phyloP scores from a whole-genome alignment of 2,329 filamentous ascomycete genomes.

The Aspergillus uvarum region DNA sequence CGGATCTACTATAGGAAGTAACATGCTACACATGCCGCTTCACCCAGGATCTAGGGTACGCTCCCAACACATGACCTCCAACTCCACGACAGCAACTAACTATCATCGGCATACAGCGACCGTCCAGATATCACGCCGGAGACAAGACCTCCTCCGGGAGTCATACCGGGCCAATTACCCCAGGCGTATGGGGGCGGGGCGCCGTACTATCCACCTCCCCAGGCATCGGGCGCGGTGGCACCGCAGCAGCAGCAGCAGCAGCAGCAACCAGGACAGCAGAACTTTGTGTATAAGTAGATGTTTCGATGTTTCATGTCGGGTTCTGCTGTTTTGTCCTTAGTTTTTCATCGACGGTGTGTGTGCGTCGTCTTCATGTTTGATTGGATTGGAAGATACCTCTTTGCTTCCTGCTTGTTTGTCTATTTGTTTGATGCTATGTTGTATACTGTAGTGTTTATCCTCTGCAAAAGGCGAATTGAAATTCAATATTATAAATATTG shows the following conservation, averaged over 20 bases:
- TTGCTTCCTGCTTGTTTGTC: background rate
- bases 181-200: conserved; percentile 19
- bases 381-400: background rate
- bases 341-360: background rate
- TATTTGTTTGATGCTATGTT: background rate
- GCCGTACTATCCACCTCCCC: conserved; percentile 10
- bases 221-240: conserved; percentile 17
- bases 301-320: background rate
- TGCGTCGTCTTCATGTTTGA: background rate
- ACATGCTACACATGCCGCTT: conserved; percentile 40
- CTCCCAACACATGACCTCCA: background rate
- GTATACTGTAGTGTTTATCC: too few species aligned
- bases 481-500: background rate
- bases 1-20: conserved; percentile 31
- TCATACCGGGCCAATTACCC: conserved; percentile 28
- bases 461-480: background rate
- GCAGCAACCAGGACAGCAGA: conserved; percentile 9
- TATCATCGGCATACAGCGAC: conserved; percentile 22
- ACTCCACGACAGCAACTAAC: conserved; percentile 6
- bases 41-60: conserved; percentile 39
- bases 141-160: conserved; percentile 33
- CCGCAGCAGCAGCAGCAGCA: conserved; percentile 14
- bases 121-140: conserved; percentile 41
- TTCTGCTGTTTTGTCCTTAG: too few species aligned
- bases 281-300: conserved; percentile 25